Percentiles rank a stretch among this genome's conserved stretches.
phyloP scores from a whole-genome alignment of 1,284 basidiomycete species.

The Apiotrichum veenhuisii region DNA sequence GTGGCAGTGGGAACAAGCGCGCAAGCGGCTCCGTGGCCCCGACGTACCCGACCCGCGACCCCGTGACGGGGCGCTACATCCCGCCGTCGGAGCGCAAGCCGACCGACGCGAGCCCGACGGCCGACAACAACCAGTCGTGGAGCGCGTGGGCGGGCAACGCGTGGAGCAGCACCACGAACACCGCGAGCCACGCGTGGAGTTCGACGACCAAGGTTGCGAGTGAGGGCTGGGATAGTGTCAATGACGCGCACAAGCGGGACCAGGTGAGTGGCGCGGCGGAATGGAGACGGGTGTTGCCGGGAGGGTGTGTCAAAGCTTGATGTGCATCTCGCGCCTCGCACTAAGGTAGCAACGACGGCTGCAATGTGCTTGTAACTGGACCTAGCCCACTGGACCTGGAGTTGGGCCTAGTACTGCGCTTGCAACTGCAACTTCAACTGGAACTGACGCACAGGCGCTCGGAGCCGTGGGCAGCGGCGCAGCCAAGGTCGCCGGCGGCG shows the following conservation, averaged over 20 bases:
- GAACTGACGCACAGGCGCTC: constrained; percentile 13
- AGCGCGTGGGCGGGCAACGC: not conserved
- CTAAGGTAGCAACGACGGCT: too few relatives aligned
- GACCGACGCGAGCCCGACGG: not conserved
- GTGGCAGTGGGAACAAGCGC: not conserved
- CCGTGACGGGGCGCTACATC: constrained; percentile 8
- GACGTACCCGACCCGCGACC: not conserved
- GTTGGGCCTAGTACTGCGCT: too few relatives aligned
- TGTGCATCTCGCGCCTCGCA: too few relatives aligned
- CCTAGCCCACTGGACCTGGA: too few relatives aligned
- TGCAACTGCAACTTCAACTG: too few relatives aligned
- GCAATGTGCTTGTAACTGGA: too few relatives aligned
- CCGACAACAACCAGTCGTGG: not conserved
- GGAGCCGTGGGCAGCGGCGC: constrained; percentile 14
- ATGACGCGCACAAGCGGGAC: constrained; percentile 9
- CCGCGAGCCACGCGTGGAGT: constrained; percentile 9
- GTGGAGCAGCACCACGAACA: constrained; percentile 1
- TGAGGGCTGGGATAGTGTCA: constrained; percentile 5
- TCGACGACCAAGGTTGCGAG: constrained; percentile 8
- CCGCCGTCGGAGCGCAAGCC: constrained; percentile 16
- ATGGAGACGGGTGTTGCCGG: too few relatives aligned
- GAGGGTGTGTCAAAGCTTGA: too few relatives aligned
- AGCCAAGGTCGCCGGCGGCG: constrained; percentile 19
- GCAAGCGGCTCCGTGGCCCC: not conserved
- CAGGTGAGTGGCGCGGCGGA: constrained; percentile 14